phyloP scores from a whole-genome alignment of 148 eudicot genomes.

The Heliosperma pusillum region DNA sequence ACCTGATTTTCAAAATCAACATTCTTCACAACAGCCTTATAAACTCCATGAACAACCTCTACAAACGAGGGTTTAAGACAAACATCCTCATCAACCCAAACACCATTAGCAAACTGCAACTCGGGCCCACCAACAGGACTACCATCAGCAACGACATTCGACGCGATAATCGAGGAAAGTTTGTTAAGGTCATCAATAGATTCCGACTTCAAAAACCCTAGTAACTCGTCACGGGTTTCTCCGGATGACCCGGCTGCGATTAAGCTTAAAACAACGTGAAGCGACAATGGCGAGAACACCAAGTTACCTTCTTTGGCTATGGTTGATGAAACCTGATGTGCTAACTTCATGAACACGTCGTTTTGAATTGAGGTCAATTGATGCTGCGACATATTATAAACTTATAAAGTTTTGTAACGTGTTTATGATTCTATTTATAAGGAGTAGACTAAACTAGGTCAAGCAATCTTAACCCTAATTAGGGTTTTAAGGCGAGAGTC shows the following conservation, averaged over 20 bases:
- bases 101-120: slow-evolving; percentile 55
- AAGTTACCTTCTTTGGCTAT: slow-evolving; percentile 36
- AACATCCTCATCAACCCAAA: slow-evolving; percentile 53
- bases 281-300: slow-evolving; percentile 67
- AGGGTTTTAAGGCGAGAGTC: too few relatives aligned
- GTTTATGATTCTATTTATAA: too few relatives aligned
- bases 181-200: slow-evolving; percentile 38
- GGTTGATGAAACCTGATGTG: slow-evolving; percentile 27
- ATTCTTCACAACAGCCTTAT: slow-evolving; percentile 40
- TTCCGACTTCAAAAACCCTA: slow-evolving; percentile 1
- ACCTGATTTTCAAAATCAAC: slow-evolving; percentile 71
- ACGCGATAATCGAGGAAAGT: slow-evolving; percentile 50
- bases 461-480: too few relatives aligned
- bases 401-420: too few relatives aligned
- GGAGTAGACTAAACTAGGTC: too few relatives aligned
- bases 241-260: slow-evolving; percentile 60
- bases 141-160: slow-evolving; percentile 45
- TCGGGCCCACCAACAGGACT: slow-evolving; percentile 47
- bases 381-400: not conserved
- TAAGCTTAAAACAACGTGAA: slow-evolving; percentile 51
- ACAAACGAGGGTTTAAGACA: slow-evolving; percentile 42
- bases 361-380: slow-evolving; percentile 52
- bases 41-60: slow-evolving; percentile 39
- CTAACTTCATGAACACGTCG: slow-evolving; percentile 38
- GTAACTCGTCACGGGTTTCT: slow-evolving; percentile 53